Evolutionary conservation across 306 rosid species (phyloP).

Genomic region (Inga leiocalycina): DNA sequence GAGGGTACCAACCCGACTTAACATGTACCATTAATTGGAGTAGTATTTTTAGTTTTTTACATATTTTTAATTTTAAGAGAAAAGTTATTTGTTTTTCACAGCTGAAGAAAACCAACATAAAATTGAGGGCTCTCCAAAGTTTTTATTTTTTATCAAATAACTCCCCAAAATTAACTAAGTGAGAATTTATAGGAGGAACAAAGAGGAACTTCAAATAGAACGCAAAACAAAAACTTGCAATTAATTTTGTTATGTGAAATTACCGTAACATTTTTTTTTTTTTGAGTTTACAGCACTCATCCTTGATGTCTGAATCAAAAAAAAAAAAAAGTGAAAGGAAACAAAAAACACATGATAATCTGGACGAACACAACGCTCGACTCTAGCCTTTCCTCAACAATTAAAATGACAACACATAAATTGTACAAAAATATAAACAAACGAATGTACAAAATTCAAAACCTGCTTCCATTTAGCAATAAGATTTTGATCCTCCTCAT

Average conservation of each 20-base stretch:
- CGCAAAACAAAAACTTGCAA: background rate
- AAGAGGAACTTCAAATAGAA: background rate
- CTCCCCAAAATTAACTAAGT: background rate
- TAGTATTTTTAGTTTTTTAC: too few relatives aligned
- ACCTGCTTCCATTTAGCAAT: background rate
- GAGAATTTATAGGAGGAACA: background rate
- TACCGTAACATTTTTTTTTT: background rate
- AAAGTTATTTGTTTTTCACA: too few relatives aligned
- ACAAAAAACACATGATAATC: background rate
- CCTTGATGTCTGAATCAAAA: background rate
- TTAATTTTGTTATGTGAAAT: background rate
- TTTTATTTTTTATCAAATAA: too few relatives aligned
- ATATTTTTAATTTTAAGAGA: too few relatives aligned
- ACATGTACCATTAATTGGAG: too few relatives aligned
- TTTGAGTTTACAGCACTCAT: background rate
- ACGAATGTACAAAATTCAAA: background rate
- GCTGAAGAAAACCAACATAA: too few relatives aligned
- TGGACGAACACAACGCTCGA: background rate
- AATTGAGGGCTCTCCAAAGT: too few relatives aligned
- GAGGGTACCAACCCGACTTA: too few relatives aligned
- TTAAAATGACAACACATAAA: background rate
- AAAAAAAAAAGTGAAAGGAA: background rate
- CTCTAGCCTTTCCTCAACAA: background rate
- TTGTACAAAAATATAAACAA: background rate
- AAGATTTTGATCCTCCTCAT: constrained; percentile 14